Percentiles rank a stretch among this genome's conserved stretches.
phyloP scores from a whole-genome alignment of 2,329 filamentous ascomycete species.

The Chaetomium strumarium region DNA sequence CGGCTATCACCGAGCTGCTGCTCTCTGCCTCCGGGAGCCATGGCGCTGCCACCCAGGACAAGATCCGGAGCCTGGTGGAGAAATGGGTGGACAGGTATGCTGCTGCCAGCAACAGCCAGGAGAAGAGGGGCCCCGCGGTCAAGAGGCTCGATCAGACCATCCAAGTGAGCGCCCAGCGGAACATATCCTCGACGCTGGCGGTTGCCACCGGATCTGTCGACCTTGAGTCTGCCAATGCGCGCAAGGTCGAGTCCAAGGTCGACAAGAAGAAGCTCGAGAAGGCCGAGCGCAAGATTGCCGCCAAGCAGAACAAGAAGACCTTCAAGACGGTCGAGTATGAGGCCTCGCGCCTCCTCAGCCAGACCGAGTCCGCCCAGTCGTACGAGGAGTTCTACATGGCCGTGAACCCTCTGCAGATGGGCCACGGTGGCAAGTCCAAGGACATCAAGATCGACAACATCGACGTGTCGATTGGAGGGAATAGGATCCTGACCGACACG shows the following conservation, averaged over 20 bases:
- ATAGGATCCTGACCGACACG: constrained; percentile 85
- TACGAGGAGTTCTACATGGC: constrained; percentile 99
- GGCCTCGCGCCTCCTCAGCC: constrained; percentile 80
- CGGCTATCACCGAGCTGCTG: constrained; percentile 78
- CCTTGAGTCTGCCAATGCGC: constrained; percentile 82
- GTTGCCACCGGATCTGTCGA: constrained; percentile 81
- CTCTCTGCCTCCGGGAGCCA: constrained; percentile 87
- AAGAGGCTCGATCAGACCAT: constrained; percentile 89
- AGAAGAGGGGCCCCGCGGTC: constrained; percentile 67
- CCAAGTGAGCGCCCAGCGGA: constrained; percentile 87
- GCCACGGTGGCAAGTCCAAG: constrained; percentile 83
- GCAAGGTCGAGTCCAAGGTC: constrained; percentile 96
- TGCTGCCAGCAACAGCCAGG: constrained; percentile 60
- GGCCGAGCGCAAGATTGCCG: constrained; percentile 92
- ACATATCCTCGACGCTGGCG: constrained; percentile 92
- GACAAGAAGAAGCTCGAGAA: constrained; percentile 99
- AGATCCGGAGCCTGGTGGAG: constrained; percentile 75
- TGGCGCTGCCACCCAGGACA: constrained; percentile 63
- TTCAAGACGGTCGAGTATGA: constrained; percentile 99
- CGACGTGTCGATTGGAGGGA: constrained; percentile 86
- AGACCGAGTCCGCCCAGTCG: constrained; percentile 75
- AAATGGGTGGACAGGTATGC: constrained; percentile 85
- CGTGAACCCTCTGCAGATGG: constrained; percentile 91
- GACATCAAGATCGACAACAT: constrained; percentile 97
- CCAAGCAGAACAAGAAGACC: constrained; percentile 96